Conservation (phyloP, 2,329 filamentous ascomycete species). For the Xylaria multiplex region DNA sequence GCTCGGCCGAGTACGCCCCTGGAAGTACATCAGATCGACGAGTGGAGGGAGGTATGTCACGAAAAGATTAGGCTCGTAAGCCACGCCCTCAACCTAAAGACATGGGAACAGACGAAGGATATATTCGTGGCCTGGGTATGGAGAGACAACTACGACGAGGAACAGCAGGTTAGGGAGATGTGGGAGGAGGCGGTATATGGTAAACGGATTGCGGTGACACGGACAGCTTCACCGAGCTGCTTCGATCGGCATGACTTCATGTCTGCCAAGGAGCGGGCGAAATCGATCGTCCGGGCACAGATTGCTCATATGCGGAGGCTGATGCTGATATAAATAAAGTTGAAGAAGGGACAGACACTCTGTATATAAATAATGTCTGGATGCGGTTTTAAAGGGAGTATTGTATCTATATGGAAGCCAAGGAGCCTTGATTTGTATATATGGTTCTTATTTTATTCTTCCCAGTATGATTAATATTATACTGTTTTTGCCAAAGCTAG, state of each 20-base stretch:
- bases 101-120: constrained; percentile 40
- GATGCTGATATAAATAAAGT: constrained; percentile 30
- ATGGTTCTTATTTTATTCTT: constrained; percentile 1
- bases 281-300: constrained; percentile 37
- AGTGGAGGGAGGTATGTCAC: constrained; percentile 39
- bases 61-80: constrained; percentile 41
- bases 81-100: constrained; percentile 37
- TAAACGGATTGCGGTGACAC: constrained; percentile 33
- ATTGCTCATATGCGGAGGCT: constrained; percentile 35
- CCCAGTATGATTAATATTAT: not conserved
- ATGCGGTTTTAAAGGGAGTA: not conserved
- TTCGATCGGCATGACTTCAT: constrained; percentile 40
- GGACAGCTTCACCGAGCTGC: constrained; percentile 37
- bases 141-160: constrained; percentile 39
- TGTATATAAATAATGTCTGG: not conserved
- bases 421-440: constrained; percentile 26
- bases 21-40: constrained; percentile 40
- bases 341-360: not conserved
- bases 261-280: constrained; percentile 38
- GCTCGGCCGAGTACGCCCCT: constrained; percentile 38
- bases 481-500: too few relatives aligned
- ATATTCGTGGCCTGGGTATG: constrained; percentile 39
- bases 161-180: constrained; percentile 41
- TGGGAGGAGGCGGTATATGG: constrained; percentile 42
- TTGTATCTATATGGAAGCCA: constrained; percentile 25